Evolutionary conservation across 1,284 basidiomycete species (phyloP), one percentile per base, ranked within the genome.

Genomic region (Moesziomyces parantarcticus): DNA sequence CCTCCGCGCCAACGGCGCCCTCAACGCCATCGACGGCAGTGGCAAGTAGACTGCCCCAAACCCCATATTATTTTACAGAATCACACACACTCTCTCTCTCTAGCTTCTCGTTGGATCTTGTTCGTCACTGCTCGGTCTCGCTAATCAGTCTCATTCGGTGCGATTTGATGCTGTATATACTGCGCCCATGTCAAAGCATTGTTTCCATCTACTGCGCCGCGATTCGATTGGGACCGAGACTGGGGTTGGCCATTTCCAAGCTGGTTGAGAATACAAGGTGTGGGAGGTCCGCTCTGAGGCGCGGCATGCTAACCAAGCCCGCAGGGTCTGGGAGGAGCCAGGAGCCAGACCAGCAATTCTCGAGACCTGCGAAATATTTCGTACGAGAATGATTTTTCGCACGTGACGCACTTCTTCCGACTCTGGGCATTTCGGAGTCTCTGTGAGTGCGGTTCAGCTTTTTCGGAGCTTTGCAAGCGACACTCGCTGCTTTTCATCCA

Each of bases 1-100:
- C 41, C 58, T 83, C 36, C 65, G 82, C 26, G 72, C 75, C 26
- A 81, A 81, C 48, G 81, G 78, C 36, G 80, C 77, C 25, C 57
- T 81, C 41, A 75, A 75, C 52, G 67, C 32, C 40, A 62, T 75
- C 32, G 66, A 67, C 39, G 63, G 59, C 3, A 71, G 58, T 48
- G 60, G 67, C 14, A 70, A 60, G 67, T 70, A 45, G 18, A 22
- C 21, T 5, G 11, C 41, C 2, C 21, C 10, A 22, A 13, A 21
- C n/a, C n/a, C n/a, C n/a, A 42, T 7, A 6, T 18, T 14, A 26
- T 25, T 45, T 10, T 25, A 23, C 14, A n/a, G n/a, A n/a, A 7
- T 26, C 41, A 42, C n/a, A n/a, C 41, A 42, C 14, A 23, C 22
- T 45, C 44, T 23, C n/a, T 45, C 18, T 45, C 22, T 20, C 11